These are phyloP conservation scores for Boletellus ananiceps DNA, from an alignment of 768 basidiomycete species.

Conservation along the genomic window DNA sequence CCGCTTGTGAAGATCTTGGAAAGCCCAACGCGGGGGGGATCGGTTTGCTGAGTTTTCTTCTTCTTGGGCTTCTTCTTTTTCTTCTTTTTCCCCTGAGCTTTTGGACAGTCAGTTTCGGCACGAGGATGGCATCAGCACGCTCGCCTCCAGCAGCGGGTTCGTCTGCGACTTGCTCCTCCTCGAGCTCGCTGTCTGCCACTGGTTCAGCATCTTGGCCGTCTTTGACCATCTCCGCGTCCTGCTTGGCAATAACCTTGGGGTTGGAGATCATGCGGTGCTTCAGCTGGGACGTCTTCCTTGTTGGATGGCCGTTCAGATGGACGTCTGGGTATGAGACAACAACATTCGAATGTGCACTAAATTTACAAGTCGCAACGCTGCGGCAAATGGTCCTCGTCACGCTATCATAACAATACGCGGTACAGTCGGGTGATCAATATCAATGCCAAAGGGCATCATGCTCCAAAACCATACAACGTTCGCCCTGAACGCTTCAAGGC, in stretches of 20 bases:
- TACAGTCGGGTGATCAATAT: too few relatives aligned
- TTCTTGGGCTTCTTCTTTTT: constrained; percentile 93
- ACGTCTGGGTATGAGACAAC: too few relatives aligned
- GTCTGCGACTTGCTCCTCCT: constrained; percentile 30
- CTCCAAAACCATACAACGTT: constrained; percentile 76
- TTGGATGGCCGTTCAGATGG: too few relatives aligned
- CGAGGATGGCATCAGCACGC: not conserved
- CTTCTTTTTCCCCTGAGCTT: constrained; percentile 79
- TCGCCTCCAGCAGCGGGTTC: constrained; percentile 27
- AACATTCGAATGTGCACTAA: too few relatives aligned
- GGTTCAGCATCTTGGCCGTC: constrained; percentile 20
- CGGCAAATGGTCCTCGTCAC: too few relatives aligned
- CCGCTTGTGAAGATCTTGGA: constrained; percentile 85
- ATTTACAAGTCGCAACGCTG: too few relatives aligned
- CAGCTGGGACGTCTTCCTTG: not conserved
- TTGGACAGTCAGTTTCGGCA: not conserved
- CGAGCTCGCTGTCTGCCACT: constrained; percentile 24
- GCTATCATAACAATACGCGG: too few relatives aligned
- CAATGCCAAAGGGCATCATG: too few relatives aligned
- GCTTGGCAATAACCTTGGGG: constrained; percentile 7
- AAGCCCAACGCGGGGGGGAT: constrained; percentile 86
- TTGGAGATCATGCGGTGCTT: constrained; percentile 18
- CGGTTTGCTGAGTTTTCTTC: constrained; percentile 78
- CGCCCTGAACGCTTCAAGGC: constrained; percentile 68
- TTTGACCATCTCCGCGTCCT: constrained; percentile 11